phyloP scores from a whole-genome alignment of 2,329 filamentous ascomycete genomes.

The Aspergillus pseudonomiae region DNA sequence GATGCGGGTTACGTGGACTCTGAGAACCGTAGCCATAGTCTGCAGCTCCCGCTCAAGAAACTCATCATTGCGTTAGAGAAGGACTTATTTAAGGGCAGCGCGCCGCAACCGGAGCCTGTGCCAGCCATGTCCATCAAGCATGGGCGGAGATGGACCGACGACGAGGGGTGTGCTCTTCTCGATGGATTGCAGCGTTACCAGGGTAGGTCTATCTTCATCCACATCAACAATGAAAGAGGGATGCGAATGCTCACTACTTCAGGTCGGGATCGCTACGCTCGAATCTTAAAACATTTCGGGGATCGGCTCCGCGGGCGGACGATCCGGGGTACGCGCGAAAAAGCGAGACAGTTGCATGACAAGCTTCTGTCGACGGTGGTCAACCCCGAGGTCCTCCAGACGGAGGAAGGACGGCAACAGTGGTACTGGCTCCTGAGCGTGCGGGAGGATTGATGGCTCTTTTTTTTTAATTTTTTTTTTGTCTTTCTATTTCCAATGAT shows the following conservation, averaged over 20 bases:
- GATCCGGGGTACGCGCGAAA: conserved; percentile 20
- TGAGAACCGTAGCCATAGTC: conserved; percentile 7
- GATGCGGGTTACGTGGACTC: conserved; percentile 12
- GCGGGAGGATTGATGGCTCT: neutral
- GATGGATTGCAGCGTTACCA: conserved; percentile 29
- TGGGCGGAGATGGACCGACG: conserved; percentile 24
- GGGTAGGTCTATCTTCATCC: conserved; percentile 13
- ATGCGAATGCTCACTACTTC: neutral
- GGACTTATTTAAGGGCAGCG: neutral
- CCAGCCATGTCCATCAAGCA: neutral
- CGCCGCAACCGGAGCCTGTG: neutral
- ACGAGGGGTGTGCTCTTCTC: conserved; percentile 27
- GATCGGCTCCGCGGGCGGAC: conserved; percentile 19
- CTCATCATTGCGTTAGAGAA: conserved; percentile 18
- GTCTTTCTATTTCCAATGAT: no score
- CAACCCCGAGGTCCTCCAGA: conserved; percentile 16
- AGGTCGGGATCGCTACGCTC: conserved; percentile 29
- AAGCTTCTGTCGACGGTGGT: neutral
- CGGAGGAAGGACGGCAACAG: conserved; percentile 20
- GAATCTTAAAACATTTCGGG: conserved; percentile 25
- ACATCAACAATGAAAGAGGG: no score
- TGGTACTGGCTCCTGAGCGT: conserved; percentile 29
- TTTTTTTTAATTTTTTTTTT: neutral
- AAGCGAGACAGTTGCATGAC: conserved; percentile 20
- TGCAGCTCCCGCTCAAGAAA: conserved; percentile 13